Evolutionary conservation across 2,329 filamentous ascomycete genomes (phyloP).

Genomic region (Phaeosphaeria sp.): DNA sequence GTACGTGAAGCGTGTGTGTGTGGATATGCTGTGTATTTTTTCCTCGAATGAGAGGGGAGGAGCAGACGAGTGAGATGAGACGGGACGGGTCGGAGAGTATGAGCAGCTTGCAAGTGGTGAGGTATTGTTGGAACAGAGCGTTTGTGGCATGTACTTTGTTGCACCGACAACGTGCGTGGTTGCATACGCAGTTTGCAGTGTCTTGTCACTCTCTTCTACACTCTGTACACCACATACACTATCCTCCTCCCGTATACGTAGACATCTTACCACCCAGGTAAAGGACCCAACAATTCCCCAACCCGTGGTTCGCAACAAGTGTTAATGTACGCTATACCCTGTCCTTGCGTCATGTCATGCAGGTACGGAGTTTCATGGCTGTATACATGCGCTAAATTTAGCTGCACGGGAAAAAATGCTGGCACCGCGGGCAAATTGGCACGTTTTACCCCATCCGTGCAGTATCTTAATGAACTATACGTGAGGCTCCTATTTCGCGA

Average conservation of each 20-base stretch:
- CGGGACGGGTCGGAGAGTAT: not conserved
- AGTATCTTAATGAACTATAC: not conserved
- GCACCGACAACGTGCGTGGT: too few species aligned
- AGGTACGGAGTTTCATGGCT: not conserved
- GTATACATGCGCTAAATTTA: not conserved
- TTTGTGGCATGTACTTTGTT: too few species aligned
- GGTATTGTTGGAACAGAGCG: too few species aligned
- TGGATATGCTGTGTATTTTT: not conserved
- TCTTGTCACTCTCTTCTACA: too few species aligned
- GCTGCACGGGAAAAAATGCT: not conserved
- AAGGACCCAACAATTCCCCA: not conserved
- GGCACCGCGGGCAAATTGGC: not conserved
- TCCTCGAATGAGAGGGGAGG: not conserved
- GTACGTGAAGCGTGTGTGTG: not conserved
- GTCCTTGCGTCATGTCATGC: not conserved
- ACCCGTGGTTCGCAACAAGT: not conserved
- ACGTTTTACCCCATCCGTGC: constrained; percentile 4
- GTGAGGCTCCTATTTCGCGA: not conserved
- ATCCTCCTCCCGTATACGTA: not conserved
- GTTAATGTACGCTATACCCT: not conserved
- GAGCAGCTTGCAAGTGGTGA: too few species aligned
- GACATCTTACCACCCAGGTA: not conserved
- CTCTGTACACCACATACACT: too few species aligned
- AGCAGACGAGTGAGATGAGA: not conserved
- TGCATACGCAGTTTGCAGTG: too few species aligned